phyloP scores from a whole-genome alignment of 2,329 filamentous ascomycete genomes.

The Cryphonectria japonica region DNA sequence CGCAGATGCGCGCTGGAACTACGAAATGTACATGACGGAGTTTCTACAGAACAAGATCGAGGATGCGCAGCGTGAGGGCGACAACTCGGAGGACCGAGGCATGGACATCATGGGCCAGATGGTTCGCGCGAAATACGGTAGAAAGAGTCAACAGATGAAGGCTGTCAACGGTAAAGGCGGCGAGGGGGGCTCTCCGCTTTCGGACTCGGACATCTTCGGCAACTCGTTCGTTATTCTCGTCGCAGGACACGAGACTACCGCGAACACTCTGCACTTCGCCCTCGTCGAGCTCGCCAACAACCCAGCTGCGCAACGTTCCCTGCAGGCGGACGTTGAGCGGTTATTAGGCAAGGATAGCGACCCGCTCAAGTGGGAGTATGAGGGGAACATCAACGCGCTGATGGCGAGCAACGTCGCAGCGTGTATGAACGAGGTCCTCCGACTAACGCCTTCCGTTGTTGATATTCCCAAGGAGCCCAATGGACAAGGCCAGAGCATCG shows the following conservation, averaged over 20 bases:
- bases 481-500: slow-evolving; percentile 58
- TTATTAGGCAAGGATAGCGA: slow-evolving; percentile 61
- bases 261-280: slow-evolving; percentile 74
- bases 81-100: slow-evolving; percentile 40
- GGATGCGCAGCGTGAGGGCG: slow-evolving; percentile 40
- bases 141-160: slow-evolving; percentile 29
- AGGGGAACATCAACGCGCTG: slow-evolving; percentile 65
- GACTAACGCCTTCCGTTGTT: slow-evolving; percentile 71
- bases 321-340: slow-evolving; percentile 71
- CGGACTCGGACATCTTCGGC: slow-evolving; percentile 69
- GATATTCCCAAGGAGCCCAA: slow-evolving; percentile 71
- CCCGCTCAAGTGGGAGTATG: slow-evolving; percentile 71
- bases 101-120: slow-evolving; percentile 59
- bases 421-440: slow-evolving; percentile 76
- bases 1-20: slow-evolving; percentile 62
- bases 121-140: slow-evolving; percentile 47
- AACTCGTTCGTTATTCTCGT: slow-evolving; percentile 72
- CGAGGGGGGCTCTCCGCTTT: slow-evolving; percentile 45
- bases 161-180: slow-evolving; percentile 31
- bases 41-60: slow-evolving; percentile 65
- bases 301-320: slow-evolving; percentile 62
- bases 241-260: slow-evolving; percentile 81
- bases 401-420: slow-evolving; percentile 73
- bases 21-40: slow-evolving; percentile 70
- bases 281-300: slow-evolving; percentile 70